Evolutionary conservation across 805 yeast species (phyloP), one percentile per base, ranked within the genome.

Genomic region (Hanseniaspora guilliermondii): DNA sequence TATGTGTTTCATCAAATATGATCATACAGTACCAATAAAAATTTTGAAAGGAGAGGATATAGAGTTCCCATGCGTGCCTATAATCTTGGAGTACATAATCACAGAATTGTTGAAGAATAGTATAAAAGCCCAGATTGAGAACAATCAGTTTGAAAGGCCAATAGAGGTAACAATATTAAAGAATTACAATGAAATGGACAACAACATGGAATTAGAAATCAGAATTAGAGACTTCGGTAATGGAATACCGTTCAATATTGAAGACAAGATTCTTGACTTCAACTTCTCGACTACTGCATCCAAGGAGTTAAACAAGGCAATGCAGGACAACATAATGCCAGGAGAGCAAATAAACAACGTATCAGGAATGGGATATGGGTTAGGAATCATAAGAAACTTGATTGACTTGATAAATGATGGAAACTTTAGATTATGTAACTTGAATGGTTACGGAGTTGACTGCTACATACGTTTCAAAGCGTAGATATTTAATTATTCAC

Each of bases 351-450:
- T 85, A 1, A 73, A 74, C 45, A 74, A 75, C 22, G 77, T 91
- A 36, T 96, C 97, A 0, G 98, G 98, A 0, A 85, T 93, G 85
- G 97, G 97, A 0, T 91, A 87, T 64, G 98, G 98, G 0, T 68
- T 91, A 54, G 97, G 97, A 6, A 70, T 91, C 58, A 85, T 89
- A 57, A 71, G 79, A 60, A 83, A 87, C 0, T 85, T 85, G 61
- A 79, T 83, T 32, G 85, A 80, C 62, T 74, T 83, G 64, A 54
- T 54, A 6, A 83, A 85, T 64, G 83, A 83, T 41, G 93, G 93
- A 2, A 72, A 71, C 46, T 72, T 86, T 49, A 79, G 79, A 56
- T 71, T 86, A 30, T 87, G 85, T 64, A 79, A 83, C 47, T 74
- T 83, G 56, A 76, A 76, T 67, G 91, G 93, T 1, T 75, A 80